Percentiles rank a stretch among this genome's conserved stretches.
Conservation (phyloP, 1,284 basidiomycete genomes). For the Pisolithus thermaeus region DNA sequence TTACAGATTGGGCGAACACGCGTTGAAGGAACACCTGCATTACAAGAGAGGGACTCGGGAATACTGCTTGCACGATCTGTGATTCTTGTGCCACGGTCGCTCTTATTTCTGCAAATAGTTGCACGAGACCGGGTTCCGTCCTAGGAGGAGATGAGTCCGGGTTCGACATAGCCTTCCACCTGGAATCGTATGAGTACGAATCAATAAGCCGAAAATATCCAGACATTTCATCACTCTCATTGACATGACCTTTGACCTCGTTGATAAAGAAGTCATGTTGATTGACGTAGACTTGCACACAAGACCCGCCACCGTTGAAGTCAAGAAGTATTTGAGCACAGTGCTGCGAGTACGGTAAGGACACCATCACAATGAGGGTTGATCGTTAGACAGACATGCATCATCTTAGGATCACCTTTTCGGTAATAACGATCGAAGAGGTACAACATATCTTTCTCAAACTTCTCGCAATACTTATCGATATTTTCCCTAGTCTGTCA, state of each 20-base stretch:
- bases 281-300: slow-evolving; percentile 98
- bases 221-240: slow-evolving; percentile 60
- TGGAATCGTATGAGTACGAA: slow-evolving; percentile 28
- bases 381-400: slow-evolving; percentile 68
- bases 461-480: slow-evolving; percentile 95
- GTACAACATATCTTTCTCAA: slow-evolving; percentile 97
- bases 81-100: slow-evolving; percentile 92
- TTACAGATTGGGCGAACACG: slow-evolving; percentile 94
- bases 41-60: slow-evolving; percentile 94
- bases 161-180: slow-evolving; percentile 79
- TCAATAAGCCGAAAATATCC: slow-evolving; percentile 2
- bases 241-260: slow-evolving; percentile 59
- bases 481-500: slow-evolving; percentile 78
- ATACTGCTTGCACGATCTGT: slow-evolving; percentile 98
- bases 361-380: slow-evolving; percentile 1
- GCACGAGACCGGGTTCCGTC: slow-evolving; percentile 73
- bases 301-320: slow-evolving; percentile 96
- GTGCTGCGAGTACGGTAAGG: slow-evolving; percentile 52
- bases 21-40: slow-evolving; percentile 99
- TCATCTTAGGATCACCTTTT: slow-evolving; percentile 97
- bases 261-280: slow-evolving; percentile 99
- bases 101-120: slow-evolving; percentile 85
- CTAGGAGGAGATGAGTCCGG: slow-evolving; percentile 78
- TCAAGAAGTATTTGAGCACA: slow-evolving; percentile 95
- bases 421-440: slow-evolving; percentile 94